Evolutionary conservation across 2,329 filamentous ascomycete genomes (phyloP).

Genomic region (Botrytis aclada): DNA sequence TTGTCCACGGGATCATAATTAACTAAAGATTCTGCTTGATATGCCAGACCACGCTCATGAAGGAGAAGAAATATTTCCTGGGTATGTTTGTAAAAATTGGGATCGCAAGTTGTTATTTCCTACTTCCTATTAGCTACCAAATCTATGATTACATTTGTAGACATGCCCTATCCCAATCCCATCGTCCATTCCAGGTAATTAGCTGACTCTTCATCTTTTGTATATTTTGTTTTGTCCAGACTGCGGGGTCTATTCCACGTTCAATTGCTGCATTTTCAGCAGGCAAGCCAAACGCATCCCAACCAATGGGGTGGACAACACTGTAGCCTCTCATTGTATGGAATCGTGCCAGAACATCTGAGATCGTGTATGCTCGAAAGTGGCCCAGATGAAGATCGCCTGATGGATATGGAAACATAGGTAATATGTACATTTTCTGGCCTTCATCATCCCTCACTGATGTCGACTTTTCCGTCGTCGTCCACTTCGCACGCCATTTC

Average conservation of each 20-base stretch:
- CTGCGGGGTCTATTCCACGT: slow-evolving; percentile 69
- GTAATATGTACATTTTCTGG: slow-evolving; percentile 65
- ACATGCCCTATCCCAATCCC: slow-evolving; percentile 79
- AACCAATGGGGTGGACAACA: slow-evolving; percentile 87
- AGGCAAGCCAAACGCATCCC: slow-evolving; percentile 88
- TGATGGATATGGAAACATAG: slow-evolving; percentile 94
- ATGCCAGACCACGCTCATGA: slow-evolving; percentile 70
- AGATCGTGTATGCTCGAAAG: slow-evolving; percentile 84
- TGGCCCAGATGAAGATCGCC: slow-evolving; percentile 84
- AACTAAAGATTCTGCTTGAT: slow-evolving; percentile 78
- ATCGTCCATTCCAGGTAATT: slow-evolving; percentile 72
- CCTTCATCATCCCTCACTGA: neutral
- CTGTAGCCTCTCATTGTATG: slow-evolving; percentile 69
- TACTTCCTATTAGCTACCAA: slow-evolving; percentile 40
- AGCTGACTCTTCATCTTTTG: slow-evolving; percentile 81
- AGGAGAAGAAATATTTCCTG: slow-evolving; percentile 81
- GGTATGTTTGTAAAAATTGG: slow-evolving; percentile 84
- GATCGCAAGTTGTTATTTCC: slow-evolving; percentile 83
- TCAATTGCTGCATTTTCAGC: slow-evolving; percentile 91
- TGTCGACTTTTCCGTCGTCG: neutral
- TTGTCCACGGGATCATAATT: slow-evolving; percentile 90
- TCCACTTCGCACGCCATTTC: slow-evolving; percentile 35
- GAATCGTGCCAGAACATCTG: slow-evolving; percentile 78
- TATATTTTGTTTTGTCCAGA: slow-evolving; percentile 81
- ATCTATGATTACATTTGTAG: neutral